Base-by-base conservation (phyloP, 176 grass and related monocot genomes). In the Metroxylon sagu region DNA sequence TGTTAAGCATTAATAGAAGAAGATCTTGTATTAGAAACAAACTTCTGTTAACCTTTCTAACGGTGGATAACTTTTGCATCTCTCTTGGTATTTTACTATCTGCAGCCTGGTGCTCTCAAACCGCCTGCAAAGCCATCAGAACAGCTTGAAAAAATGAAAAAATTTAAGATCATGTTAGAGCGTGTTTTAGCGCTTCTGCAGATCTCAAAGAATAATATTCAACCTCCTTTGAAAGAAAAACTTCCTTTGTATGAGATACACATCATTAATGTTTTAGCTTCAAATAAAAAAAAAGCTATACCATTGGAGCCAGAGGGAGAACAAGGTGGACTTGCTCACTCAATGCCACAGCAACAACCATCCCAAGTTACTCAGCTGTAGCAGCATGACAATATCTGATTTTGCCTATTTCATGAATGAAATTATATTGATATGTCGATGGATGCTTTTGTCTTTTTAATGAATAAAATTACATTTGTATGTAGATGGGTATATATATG, bases 111-210 rank as follows among this genome's bases (percentile, higher is more conserved):
- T 60, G 75, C 5, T 66, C 48, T 74, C 6, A 52, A 77, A 25
- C 71, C 53, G 57, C 5, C 61, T 62, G 71, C 65, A 55, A 90
- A 64, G 54, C 26, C 31, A 74, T n/a, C 64, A 30, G 87, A 90
- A 0, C 87, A 83, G 21, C 69, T 77, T 66, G 87, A 90, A 4
- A 96, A 53, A 63, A 78, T 96, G 78, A 90, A 85, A 56, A 43
- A 0, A 21, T 96, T 85, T 66, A 90, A 88, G 69, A 0, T 1
- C 0, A 30, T 85, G 59, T 53, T 90, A 71, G 87, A 85, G 16
- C 72, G 71, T 28, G 72, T 31, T 49, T 71, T 96, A 53, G 48
- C 68, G 4, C 0, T 85, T 39, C 49, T 96, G 61, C 80, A 85
- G 65, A 18, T 76, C 7, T 62, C 59, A 56, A 90, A 88, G 65